These are phyloP conservation scores for Bauhinia variegata DNA, from an alignment of 306 rosid species.

Conservation along the genomic window DNA sequence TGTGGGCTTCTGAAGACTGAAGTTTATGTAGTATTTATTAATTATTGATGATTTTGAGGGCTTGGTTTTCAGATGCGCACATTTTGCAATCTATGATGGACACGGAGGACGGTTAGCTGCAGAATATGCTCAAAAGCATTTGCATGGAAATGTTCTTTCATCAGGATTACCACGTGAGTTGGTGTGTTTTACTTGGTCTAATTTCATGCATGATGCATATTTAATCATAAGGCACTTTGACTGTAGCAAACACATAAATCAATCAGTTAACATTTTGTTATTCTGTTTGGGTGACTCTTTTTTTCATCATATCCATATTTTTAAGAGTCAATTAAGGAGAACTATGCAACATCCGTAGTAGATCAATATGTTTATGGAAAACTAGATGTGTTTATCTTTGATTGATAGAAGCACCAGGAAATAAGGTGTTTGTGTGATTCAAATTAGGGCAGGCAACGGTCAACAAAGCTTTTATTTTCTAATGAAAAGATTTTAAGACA, in stretches of 20 bases:
- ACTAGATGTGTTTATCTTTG: slow-evolving; percentile 18
- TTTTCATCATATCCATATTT: background rate
- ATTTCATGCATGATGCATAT: slow-evolving; percentile 43
- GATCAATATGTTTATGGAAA: slow-evolving; percentile 17
- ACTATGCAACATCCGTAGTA: slow-evolving; percentile 6
- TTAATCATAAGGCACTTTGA: slow-evolving; percentile 31
- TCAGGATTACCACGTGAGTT: slow-evolving; percentile 99
- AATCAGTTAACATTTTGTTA: slow-evolving; percentile 1
- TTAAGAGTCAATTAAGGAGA: slow-evolving; percentile 7
- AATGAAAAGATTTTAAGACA: background rate
- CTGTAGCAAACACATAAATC: slow-evolving; percentile 19
- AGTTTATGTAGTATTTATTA: slow-evolving; percentile 22
- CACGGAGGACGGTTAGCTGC: slow-evolving; percentile 96
- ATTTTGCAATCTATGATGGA: slow-evolving; percentile 90
- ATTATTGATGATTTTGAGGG: slow-evolving; percentile 25
- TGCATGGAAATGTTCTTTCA: slow-evolving; percentile 73
- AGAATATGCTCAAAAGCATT: slow-evolving; percentile 75
- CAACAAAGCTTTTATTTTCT: background rate
- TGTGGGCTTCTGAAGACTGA: slow-evolving; percentile 10
- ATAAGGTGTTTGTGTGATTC: background rate
- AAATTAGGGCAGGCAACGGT: background rate
- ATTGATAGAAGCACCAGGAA: slow-evolving; percentile 18
- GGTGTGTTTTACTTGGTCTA: slow-evolving; percentile 94
- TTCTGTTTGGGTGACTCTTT: slow-evolving; percentile 10
- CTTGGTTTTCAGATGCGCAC: slow-evolving; percentile 63